These are phyloP conservation scores for Solanum sitiens DNA, from an alignment of 257 asterid genomes.

Conservation along the genomic window DNA sequence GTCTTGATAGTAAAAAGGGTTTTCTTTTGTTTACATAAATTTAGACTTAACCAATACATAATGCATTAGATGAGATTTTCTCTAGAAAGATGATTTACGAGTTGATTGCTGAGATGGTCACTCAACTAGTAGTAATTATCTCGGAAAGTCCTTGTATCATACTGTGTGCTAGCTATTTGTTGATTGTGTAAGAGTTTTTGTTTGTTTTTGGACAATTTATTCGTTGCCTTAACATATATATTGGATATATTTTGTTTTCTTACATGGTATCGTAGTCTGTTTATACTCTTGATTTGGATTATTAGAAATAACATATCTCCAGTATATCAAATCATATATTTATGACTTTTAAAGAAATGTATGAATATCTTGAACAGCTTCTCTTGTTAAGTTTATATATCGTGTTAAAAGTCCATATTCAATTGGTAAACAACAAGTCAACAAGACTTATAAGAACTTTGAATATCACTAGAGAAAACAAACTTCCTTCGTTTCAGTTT, in stretches of 20 bases:
- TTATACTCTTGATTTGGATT: not conserved
- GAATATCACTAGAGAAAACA: not conserved
- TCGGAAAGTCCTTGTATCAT: not conserved
- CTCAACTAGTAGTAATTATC: not conserved
- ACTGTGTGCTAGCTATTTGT: not conserved
- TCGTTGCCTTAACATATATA: not conserved
- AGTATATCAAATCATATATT: not conserved
- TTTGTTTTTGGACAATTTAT: not conserved
- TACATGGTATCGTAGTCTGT: not conserved
- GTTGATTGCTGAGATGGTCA: not conserved
- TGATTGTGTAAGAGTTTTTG: not conserved
- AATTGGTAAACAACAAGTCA: not conserved
- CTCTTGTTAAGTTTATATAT: not conserved
- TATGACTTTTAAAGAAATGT: not conserved
- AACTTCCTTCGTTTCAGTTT: too few relatives aligned
- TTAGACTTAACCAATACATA: not conserved
- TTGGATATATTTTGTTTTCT: not conserved
- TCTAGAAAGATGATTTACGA: not conserved
- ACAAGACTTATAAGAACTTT: not conserved
- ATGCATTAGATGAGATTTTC: not conserved
- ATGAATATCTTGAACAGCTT: not conserved
- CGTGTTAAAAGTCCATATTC: not conserved
- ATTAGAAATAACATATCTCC: not conserved
- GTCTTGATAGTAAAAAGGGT: conserved; percentile 2
- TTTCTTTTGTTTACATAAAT: not conserved